Evolutionary conservation across 352 stramenopile species (phyloP), one percentile per base, ranked within the genome.

Genomic region (Bremia lactucae): DNA sequence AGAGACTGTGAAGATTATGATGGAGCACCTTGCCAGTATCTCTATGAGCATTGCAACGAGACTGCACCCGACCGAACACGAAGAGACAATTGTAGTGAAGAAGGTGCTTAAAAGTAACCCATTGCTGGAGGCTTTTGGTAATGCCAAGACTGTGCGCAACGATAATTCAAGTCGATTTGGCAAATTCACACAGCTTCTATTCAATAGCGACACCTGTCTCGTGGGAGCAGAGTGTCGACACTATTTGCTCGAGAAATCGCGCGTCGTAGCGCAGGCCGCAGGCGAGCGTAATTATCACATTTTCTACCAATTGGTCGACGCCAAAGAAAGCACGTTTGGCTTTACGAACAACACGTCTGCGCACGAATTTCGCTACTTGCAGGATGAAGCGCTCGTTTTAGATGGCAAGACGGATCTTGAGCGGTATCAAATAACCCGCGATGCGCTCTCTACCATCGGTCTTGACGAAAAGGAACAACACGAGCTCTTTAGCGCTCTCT

Each of bases 221-320:
- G 59, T 95, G 9, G 88, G 87, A 21, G 87, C 86, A 8, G 81
- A 85, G 45, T 93, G 80, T 48, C 73, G 78, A 9, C 75, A 96
- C 31, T 99, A 98, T 63, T 64, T 99, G 35, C 69, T 99, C 2
- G 95, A 99, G 59, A 98, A 98, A 59, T 95, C 94, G 1, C 87
- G 95, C 11, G 80, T 98, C 4, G 71, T 98, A 4, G 62, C 72
- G 14, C 93, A 98, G 49, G 71, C 74, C 1, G 19, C 59, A 0
- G 79, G 87, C 1, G 96, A 99, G 62, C 73, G 96, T 23, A 99
- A 98, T 59, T 99, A 98, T 76, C 95, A 99, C 65, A 96, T 98
- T 16, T 98, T 99, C 60, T 99, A 98, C 68, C 85, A 97, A 56
- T 67, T 97, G 7, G 62, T 85, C 19, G 85, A 66, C 13, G 78